A percentile compares a stretch with the other conserved stretches of the same genome.
phyloP scores from a whole-genome alignment of 805 yeast species.

The Ogataea parapolymorpha region DNA sequence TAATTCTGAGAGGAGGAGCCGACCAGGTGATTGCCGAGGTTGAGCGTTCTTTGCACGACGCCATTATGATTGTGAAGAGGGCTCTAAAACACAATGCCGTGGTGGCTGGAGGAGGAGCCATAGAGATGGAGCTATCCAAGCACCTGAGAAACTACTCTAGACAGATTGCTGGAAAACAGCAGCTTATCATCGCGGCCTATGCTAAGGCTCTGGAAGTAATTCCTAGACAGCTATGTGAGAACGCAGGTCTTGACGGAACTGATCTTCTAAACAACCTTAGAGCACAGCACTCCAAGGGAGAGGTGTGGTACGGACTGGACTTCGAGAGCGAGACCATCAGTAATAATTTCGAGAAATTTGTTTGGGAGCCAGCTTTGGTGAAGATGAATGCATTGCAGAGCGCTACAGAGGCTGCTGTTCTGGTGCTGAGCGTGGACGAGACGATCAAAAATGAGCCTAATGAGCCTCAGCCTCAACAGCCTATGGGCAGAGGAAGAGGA shows the following conservation, averaged over 20 bases:
- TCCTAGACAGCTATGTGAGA: constrained; percentile 96
- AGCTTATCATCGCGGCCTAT: constrained; percentile 83
- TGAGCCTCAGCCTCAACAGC: constrained; percentile 36
- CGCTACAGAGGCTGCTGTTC: constrained; percentile 95
- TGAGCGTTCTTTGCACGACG: constrained; percentile 96
- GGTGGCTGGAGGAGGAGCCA: constrained; percentile 99
- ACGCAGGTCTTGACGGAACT: constrained; percentile 98
- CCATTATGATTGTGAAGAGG: constrained; percentile 96
- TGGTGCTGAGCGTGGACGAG: constrained; percentile 94
- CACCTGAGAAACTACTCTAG: constrained; percentile 83
- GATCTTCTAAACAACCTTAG: constrained; percentile 87
- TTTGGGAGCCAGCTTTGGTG: constrained; percentile 97
- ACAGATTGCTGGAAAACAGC: constrained; percentile 93
- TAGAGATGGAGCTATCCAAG: constrained; percentile 94
- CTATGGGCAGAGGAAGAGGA: constrained; percentile 45
- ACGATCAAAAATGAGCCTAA: constrained; percentile 75
- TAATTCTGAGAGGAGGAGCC: constrained; percentile 95
- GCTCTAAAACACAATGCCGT: constrained; percentile 82
- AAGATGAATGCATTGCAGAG: constrained; percentile 90
- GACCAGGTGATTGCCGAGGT: constrained; percentile 98
- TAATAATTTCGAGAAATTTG: constrained; percentile 78
- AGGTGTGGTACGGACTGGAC: constrained; percentile 88
- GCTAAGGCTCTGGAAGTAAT: constrained; percentile 94
- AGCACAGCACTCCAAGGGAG: constrained; percentile 92
- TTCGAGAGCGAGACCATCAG: constrained; percentile 80